Evolutionary conservation across 352 stramenopile species (phyloP).

Genomic region (Peronospora belbahrii): DNA sequence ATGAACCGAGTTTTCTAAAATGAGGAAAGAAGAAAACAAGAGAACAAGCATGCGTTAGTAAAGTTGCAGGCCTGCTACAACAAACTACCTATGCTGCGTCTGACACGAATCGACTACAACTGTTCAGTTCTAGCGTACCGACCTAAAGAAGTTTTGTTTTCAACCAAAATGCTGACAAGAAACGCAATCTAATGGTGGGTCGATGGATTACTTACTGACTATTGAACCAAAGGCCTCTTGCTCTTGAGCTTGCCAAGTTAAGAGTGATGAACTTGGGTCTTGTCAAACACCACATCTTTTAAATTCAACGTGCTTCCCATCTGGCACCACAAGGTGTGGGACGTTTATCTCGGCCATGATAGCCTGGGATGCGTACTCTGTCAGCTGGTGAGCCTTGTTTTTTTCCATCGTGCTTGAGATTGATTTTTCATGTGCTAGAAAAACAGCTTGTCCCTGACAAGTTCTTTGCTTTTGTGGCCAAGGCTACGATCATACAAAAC

Average conservation of each 20-base stretch:
- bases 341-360: conserved; percentile 15
- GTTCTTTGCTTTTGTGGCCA: too few species aligned
- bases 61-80: neutral
- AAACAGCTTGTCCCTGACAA: too few species aligned
- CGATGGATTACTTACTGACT: neutral
- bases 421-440: too few species aligned
- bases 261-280: conserved; percentile 11
- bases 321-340: conserved; percentile 11
- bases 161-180: neutral
- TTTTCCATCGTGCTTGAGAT: conserved; percentile 14
- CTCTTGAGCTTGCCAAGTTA: conserved; percentile 14
- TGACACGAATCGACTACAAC: neutral
- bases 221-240: conserved; percentile 3
- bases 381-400: conserved; percentile 20
- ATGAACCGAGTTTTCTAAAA: conserved; percentile 4
- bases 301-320: conserved; percentile 16
- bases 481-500: too few species aligned
- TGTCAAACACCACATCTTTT: conserved; percentile 10
- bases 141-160: conserved; percentile 15
- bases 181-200: conserved; percentile 3
- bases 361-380: conserved; percentile 1
- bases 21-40: conserved; percentile 1
- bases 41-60: neutral
- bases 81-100: neutral
- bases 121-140: conserved; percentile 9